Conservation (phyloP, 2,329 filamentous ascomycete species). For the Colletotrichum incanum region DNA sequence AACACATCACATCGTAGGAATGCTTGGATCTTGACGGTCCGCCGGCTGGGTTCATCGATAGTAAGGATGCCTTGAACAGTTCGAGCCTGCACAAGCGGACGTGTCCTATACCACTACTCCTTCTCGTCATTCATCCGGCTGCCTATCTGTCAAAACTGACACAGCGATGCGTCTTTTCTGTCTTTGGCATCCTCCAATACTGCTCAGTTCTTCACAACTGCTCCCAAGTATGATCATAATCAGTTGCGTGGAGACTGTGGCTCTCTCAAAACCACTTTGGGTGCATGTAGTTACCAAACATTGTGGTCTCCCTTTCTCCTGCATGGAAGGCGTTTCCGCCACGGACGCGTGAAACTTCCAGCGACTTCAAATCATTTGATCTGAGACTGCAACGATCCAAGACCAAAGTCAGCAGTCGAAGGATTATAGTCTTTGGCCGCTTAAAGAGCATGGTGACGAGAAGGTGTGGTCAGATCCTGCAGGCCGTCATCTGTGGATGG, state of each 20-base stretch:
- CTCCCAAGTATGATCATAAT: neutral
- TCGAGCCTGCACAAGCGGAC: neutral
- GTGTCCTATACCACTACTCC: neutral
- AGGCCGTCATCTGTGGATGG: neutral
- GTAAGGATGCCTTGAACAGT: neutral
- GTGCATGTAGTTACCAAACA: neutral
- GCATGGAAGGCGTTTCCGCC: too few relatives aligned
- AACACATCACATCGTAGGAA: neutral
- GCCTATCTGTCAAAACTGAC: neutral
- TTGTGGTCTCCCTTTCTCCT: neutral
- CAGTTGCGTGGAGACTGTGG: neutral
- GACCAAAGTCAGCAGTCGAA: neutral
- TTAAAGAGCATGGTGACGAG: neutral
- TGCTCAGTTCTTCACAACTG: neutral
- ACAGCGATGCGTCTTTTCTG: neutral
- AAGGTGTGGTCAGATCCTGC: neutral
- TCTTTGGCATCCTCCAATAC: neutral
- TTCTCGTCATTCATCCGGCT: neutral
- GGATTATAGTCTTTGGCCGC: neutral
- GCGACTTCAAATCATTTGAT: neutral
- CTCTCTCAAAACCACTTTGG: neutral
- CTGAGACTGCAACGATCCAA: neutral
- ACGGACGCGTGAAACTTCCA: neutral
- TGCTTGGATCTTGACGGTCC: neutral
- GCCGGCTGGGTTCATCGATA: neutral